Evolutionary conservation across 768 basidiomycete genomes (phyloP), one percentile per base, ranked within the genome.

Genomic region (Trametes cinnabarina): DNA sequence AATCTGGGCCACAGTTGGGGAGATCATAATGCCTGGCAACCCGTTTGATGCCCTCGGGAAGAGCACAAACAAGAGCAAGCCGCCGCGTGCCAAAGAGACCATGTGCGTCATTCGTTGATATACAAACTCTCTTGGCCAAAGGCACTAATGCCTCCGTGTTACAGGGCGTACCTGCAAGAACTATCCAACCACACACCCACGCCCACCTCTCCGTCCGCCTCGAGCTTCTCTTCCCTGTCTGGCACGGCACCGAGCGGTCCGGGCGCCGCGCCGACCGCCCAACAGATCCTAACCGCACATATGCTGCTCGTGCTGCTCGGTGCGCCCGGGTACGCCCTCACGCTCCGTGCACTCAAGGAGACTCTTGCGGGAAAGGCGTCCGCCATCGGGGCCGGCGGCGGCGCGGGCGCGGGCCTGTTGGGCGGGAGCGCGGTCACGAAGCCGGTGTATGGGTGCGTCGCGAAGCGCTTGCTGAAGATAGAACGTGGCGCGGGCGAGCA

Each of bases 361-460:
- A 68, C 77, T 20, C 71, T 92, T 20, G 71, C 77, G 7, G 64
- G 68, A 19, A 83, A 78, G 62, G 76, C 75, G 19, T 48, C 77
- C 69, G 65, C 63, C 63, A 41, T 70, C 65, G 48, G 75, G 10
- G 60, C 57, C 17, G 42, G 57, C 19, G 49, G 49, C 19, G 51
- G 28, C 2, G 28, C 52, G 17, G 42, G 47, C 23, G 57, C 64
- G 23, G 67, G 61, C 14, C 42, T 63, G 17, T 62, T 72, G 3
- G 69, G 72, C 20, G 77, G 76, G 17, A 74, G 77, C 55, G 79
- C 81, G 35, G 75, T 82, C 11, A 86, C 82, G 9, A 76, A 87
- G 40, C 82, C 88, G 15, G 69, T 92, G 12, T 92, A 90, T 65
- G 83, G 78, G 2, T 90, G 90, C 66, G 87, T 92, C n/a, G 90